These are phyloP conservation scores for Tritrichomonas musculus DNA, from an alignment of 208 protist species.

Conservation along the genomic window DNA sequence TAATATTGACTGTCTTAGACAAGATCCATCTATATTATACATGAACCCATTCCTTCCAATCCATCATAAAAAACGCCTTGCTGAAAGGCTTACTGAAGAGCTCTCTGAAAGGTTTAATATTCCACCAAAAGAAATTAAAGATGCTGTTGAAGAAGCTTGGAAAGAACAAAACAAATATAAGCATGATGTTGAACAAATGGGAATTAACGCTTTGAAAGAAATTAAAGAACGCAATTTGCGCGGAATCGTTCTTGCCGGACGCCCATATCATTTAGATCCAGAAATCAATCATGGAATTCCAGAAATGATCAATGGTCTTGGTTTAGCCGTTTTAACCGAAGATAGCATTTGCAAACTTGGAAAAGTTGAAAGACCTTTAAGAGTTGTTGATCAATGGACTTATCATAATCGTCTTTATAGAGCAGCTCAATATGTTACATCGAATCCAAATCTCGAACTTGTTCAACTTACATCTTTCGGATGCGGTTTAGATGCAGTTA, in stretches of 20 bases:
- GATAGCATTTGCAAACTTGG: background rate
- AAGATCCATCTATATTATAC: background rate
- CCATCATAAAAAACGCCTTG: background rate
- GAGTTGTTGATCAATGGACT: background rate
- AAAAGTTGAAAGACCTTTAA: background rate
- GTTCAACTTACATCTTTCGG: background rate
- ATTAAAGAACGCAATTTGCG: background rate
- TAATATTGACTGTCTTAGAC: background rate
- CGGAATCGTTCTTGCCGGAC: background rate
- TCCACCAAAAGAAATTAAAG: background rate
- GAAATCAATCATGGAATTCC: constrained; percentile 4
- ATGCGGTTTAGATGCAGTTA: background rate
- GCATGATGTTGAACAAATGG: background rate
- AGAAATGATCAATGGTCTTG: background rate
- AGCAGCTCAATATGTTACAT: background rate
- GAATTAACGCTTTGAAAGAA: background rate
- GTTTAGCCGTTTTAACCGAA: background rate
- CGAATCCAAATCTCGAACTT: background rate
- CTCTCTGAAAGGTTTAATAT: background rate
- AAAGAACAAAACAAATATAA: background rate
- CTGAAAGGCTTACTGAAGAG: background rate
- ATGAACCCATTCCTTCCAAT: background rate
- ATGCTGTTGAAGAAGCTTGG: background rate
- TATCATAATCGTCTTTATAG: background rate
- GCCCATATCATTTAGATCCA: background rate